phyloP scores from a whole-genome alignment of 1,284 basidiomycete genomes.

The Leccinum pachyderme region DNA sequence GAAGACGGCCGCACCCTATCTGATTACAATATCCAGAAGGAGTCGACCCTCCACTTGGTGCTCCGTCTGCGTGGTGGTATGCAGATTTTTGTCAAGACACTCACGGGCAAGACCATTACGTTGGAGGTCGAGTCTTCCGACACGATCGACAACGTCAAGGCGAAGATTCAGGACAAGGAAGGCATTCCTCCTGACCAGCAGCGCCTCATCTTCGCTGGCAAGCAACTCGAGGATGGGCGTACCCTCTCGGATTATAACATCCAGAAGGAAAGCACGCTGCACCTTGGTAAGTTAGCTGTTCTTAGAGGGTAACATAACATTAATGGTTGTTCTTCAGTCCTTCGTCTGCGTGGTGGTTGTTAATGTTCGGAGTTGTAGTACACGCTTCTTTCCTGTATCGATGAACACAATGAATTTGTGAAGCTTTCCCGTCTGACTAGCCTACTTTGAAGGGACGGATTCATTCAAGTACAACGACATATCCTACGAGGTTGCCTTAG shows the following conservation, averaged over 20 bases:
- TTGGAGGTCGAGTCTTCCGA: conserved; percentile 76
- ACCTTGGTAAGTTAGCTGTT: conserved; percentile 41
- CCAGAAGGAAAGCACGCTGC: conserved; percentile 71
- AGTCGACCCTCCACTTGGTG: conserved; percentile 59
- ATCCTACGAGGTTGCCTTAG: background rate
- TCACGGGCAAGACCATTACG: conserved; percentile 81
- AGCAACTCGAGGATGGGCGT: conserved; percentile 69
- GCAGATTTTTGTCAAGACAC: conserved; percentile 70
- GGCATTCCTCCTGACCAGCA: conserved; percentile 74
- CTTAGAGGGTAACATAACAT: conserved; percentile 29
- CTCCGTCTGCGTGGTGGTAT: conserved; percentile 53
- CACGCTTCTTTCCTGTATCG: conserved; percentile 2
- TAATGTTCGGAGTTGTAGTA: conserved; percentile 13
- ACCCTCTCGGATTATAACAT: conserved; percentile 68
- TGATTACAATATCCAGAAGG: conserved; percentile 79
- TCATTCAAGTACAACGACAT: background rate
- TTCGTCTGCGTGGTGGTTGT: conserved; percentile 75
- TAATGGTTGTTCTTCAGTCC: conserved; percentile 40
- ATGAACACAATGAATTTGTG: background rate
- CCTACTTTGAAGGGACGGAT: background rate
- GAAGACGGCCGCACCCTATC: conserved; percentile 76
- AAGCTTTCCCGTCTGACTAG: background rate
- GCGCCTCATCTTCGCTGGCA: conserved; percentile 75
- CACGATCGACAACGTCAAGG: conserved; percentile 74
- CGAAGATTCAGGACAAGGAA: conserved; percentile 77